Evolutionary conservation across 1,284 basidiomycete species (phyloP).

Genomic region (Cystobasidium slooffiae): DNA sequence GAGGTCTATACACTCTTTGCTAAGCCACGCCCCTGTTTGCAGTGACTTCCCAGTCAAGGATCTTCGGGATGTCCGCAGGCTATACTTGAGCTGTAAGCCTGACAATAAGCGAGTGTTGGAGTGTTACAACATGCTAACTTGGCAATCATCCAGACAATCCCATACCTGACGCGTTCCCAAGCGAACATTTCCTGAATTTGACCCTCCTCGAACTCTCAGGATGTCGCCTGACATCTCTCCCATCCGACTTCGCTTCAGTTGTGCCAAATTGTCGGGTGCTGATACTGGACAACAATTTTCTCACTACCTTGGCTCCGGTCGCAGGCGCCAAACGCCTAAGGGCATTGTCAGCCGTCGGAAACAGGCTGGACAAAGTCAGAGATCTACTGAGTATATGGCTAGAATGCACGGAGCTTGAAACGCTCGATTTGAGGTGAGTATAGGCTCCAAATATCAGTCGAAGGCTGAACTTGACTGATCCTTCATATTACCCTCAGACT

Average conservation of each 20-base stretch:
- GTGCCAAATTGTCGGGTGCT: slow-evolving; percentile 87
- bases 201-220: slow-evolving; percentile 91
- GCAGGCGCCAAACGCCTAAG: slow-evolving; percentile 74
- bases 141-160: slow-evolving; percentile 56
- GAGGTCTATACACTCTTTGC: background rate
- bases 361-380: slow-evolving; percentile 72
- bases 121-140: background rate
- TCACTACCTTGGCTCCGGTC: slow-evolving; percentile 70
- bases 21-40: background rate
- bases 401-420: slow-evolving; percentile 75
- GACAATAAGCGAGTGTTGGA: background rate
- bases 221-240: slow-evolving; percentile 79
- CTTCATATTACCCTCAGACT: slow-evolving; percentile 64
- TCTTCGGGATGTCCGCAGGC: slow-evolving; percentile 83
- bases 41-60: slow-evolving; percentile 66
- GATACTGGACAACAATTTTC: slow-evolving; percentile 94
- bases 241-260: slow-evolving; percentile 67
- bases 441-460: background rate
- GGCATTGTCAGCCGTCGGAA: slow-evolving; percentile 83
- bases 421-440: slow-evolving; percentile 80
- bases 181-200: slow-evolving; percentile 78
- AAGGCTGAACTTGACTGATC: slow-evolving; percentile 16
- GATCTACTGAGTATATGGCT: slow-evolving; percentile 71
- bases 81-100: slow-evolving; percentile 86
- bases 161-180: slow-evolving; percentile 59